Evolutionary conservation across 2,329 filamentous ascomycete species (phyloP).

Genomic region (Aureobasidium sp.): DNA sequence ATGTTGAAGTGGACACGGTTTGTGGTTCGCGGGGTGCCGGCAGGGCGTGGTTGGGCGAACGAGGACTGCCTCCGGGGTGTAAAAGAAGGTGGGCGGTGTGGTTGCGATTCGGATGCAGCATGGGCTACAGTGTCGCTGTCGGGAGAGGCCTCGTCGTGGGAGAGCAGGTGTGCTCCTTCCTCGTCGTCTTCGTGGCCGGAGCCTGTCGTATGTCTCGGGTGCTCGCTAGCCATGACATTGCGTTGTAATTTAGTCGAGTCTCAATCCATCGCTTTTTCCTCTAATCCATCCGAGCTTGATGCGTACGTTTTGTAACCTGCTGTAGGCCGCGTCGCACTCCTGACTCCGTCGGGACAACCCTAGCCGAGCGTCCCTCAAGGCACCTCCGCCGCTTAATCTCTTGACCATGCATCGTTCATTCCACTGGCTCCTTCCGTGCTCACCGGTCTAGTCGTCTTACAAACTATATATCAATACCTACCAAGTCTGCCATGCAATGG

Average conservation of each 20-base stretch:
- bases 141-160: conserved; percentile 20
- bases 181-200: conserved; percentile 20
- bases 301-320: not conserved
- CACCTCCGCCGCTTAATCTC: not conserved
- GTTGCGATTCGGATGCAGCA: conserved; percentile 6
- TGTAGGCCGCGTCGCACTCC: not conserved
- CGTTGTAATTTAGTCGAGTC: conserved; percentile 16
- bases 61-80: conserved; percentile 31
- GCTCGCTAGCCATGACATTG: conserved; percentile 32
- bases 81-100: not conserved
- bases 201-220: conserved; percentile 21
- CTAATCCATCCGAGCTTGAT: not conserved
- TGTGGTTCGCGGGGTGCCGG: conserved; percentile 55
- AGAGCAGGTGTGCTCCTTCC: conserved; percentile 26
- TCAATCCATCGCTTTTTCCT: not conserved
- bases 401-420: not conserved
- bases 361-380: not conserved
- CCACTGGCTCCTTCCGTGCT: not conserved
- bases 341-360: not conserved
- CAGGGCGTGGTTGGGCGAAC: conserved; percentile 40
- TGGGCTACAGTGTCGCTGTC: conserved; percentile 22
- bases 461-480: not conserved
- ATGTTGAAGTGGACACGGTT: conserved; percentile 71
- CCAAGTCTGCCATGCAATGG: not conserved
- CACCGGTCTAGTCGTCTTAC: not conserved